Evolutionary conservation across 768 basidiomycete genomes (phyloP).

Genomic region (Xerocomus spinulosus): DNA sequence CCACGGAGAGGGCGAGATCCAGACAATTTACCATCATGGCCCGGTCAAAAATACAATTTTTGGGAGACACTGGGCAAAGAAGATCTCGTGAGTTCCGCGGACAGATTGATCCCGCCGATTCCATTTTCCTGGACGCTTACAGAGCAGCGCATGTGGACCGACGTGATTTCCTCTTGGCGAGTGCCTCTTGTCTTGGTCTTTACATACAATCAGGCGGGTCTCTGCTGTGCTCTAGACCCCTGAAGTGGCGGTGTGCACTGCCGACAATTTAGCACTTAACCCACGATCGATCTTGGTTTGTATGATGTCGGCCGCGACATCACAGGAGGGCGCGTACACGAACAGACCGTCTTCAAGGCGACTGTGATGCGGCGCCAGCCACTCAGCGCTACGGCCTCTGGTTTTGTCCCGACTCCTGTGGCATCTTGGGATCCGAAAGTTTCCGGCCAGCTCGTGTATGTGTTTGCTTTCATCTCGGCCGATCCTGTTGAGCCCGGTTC

Average conservation of each 20-base stretch:
- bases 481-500: background rate
- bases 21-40: slow-evolving; percentile 2
- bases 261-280: slow-evolving; percentile 33
- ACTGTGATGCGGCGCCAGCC: too few relatives aligned
- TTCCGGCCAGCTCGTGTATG: background rate
- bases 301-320: slow-evolving; percentile 45
- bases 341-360: too few relatives aligned
- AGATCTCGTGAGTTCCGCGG: background rate
- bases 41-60: slow-evolving; percentile 42
- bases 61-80: slow-evolving; percentile 35
- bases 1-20: background rate
- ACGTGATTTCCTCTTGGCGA: slow-evolving; percentile 35
- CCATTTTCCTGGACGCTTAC: too few relatives aligned
- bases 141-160: too few relatives aligned
- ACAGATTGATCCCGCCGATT: background rate
- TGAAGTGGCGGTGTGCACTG: slow-evolving; percentile 36
- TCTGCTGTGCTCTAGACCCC: background rate
- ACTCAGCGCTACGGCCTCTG: too few relatives aligned
- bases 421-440: too few relatives aligned
- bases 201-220: background rate
- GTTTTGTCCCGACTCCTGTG: too few relatives aligned
- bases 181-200: background rate
- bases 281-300: slow-evolving; percentile 46
- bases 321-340: too few relatives aligned
- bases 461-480: background rate